Base-by-base conservation (phyloP, 2,329 filamentous ascomycete genomes). In the Epichloe gansuensis region DNA sequence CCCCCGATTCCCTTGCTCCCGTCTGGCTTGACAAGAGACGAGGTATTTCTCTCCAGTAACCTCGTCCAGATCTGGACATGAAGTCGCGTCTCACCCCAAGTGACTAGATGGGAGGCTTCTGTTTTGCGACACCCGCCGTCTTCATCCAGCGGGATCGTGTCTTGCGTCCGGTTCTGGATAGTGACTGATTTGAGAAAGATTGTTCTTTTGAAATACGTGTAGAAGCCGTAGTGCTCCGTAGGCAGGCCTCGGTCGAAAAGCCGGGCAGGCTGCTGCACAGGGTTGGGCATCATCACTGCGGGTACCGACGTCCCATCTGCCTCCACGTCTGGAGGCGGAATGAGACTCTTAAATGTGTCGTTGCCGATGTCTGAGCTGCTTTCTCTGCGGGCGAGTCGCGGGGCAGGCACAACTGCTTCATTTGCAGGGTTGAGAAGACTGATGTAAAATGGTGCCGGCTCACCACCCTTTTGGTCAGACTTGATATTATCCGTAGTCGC, bases 191-290 rank as follows among this genome's bases (percentile, higher is more conserved):
- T 81, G 55, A 95, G 74, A 71, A 91, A 95, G 56, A 95, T 87
- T 8, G 84, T 85, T 57, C 89, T 87, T 68, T 89, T 83, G 67
- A 87, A 97, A 72, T 95, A 94, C 0, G 80, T 87, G 70, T 95
- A 96, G 70, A 96, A 96, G 2, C 88, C 89, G 66, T 94, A 96
- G 68, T 95, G 89, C 66, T 97, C 91, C 0, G 84, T 84, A 2
- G 77, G 71, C 31, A 86, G 73, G 17, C 86, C 89, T 21, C 89
- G 85, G 65, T 97, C 88, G 66, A 84, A 97, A 1, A 97, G 77
- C 2, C 87, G 81, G 12, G 97, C 73, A 0, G 89, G 91, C 61
- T 97, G 93, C 54, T 84, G 80, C 0, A 74, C 69, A 0, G 85
- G 79, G 7, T 78, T 73, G 0, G 89, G 87, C 45, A 93, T 79